Evolutionary conservation across 805 yeast species (phyloP).

Genomic region (Zygosaccharomyces kombuchaensis): DNA sequence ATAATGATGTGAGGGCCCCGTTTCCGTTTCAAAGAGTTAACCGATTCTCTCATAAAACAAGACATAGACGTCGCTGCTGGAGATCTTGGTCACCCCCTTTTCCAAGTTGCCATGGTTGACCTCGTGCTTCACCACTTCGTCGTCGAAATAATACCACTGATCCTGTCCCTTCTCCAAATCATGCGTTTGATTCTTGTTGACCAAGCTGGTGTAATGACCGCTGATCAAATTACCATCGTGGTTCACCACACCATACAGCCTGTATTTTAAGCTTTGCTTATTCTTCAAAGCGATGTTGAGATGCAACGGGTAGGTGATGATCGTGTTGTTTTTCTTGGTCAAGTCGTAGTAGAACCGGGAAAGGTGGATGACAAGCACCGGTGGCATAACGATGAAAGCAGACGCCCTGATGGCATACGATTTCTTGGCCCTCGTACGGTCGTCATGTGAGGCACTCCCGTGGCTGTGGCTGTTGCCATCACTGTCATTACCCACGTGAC

Average conservation of each 20-base stretch:
- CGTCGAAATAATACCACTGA: constrained; percentile 73
- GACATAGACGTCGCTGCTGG: constrained; percentile 62
- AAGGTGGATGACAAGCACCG: constrained; percentile 72
- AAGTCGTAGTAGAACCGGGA: constrained; percentile 66
- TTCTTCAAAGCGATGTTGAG: constrained; percentile 45
- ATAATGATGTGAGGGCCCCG: no score
- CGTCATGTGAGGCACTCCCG: constrained; percentile 65
- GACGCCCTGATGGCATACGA: constrained; percentile 59
- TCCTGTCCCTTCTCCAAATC: constrained; percentile 35
- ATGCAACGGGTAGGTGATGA: constrained; percentile 52
- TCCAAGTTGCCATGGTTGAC: constrained; percentile 45
- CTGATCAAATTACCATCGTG: constrained; percentile 66
- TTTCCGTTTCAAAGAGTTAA: not conserved
- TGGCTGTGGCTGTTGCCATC: constrained; percentile 32
- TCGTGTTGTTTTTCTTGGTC: constrained; percentile 49
- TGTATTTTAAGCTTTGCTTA: constrained; percentile 40
- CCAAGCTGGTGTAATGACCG: constrained; percentile 73
- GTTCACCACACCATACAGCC: constrained; percentile 59
- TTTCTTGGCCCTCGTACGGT: constrained; percentile 31
- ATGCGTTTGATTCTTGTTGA: constrained; percentile 44
- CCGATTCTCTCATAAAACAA: constrained; percentile 53
- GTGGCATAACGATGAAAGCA: constrained; percentile 74
- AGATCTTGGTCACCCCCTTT: constrained; percentile 37
- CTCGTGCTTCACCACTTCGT: constrained; percentile 50
- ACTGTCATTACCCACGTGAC: constrained; percentile 16